A percentile compares a stretch with the other conserved stretches of the same genome.
phyloP scores from a whole-genome alignment of 768 basidiomycete species.

The Paxillus involutus region DNA sequence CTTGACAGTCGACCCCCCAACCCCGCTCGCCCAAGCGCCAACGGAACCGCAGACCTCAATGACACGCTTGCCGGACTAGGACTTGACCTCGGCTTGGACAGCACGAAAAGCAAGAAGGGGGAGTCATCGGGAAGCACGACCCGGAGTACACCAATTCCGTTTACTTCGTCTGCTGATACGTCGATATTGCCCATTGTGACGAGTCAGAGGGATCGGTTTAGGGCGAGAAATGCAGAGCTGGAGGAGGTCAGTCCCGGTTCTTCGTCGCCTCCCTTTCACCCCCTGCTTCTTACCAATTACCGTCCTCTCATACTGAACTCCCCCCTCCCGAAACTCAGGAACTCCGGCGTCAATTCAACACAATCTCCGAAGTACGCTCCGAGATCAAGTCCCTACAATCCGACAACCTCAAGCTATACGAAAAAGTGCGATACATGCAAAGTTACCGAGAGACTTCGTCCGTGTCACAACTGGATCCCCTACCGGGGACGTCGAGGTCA shows the following conservation, averaged over 20 bases:
- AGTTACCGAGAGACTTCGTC: conserved; percentile 81
- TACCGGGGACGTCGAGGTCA: conserved; percentile 41
- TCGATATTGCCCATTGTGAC: conserved; percentile 99
- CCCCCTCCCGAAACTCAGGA: conserved; percentile 55
- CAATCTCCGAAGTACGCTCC: conserved; percentile 88
- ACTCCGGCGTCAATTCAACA: conserved; percentile 91
- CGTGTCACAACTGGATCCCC: conserved; percentile 67
- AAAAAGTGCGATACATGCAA: conserved; percentile 99
- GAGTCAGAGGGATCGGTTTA: conserved; percentile 95
- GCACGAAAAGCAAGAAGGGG: conserved; percentile 13
- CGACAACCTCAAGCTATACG: conserved; percentile 97
- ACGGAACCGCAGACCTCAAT: conserved; percentile 28
- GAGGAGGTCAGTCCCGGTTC: conserved; percentile 69
- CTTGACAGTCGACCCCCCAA: conserved; percentile 53
- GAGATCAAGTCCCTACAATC: conserved; percentile 91
- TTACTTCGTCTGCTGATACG: conserved; percentile 77
- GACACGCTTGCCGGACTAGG: conserved; percentile 77
- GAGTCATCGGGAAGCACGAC: conserved; percentile 24
- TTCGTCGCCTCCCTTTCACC: neutral
- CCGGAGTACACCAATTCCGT: conserved; percentile 66
- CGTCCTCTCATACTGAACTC: neutral
- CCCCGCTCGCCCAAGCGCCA: conserved; percentile 11
- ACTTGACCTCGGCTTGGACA: conserved; percentile 43
- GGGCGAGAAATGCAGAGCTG: conserved; percentile 93
- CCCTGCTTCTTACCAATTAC: neutral